Conservation (phyloP, 2,329 filamentous ascomycete species). For the Claviceps humidiphila region DNA sequence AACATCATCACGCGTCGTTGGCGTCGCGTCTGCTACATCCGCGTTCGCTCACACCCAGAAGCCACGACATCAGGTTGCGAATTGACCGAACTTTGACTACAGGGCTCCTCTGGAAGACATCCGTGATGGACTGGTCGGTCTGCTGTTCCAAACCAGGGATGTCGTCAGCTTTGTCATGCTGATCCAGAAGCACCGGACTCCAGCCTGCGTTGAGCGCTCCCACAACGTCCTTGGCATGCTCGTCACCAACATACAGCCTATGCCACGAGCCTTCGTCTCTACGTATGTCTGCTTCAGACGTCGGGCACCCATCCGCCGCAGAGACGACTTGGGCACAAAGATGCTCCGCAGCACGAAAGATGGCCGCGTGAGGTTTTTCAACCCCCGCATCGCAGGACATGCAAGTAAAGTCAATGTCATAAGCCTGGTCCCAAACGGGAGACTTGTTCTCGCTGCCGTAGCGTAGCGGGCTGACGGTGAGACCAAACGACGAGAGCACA, state of each 20-base stretch:
- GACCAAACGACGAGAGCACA: constrained; percentile 39
- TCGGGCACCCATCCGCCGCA: constrained; percentile 3
- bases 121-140: constrained; percentile 2
- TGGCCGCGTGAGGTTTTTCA: constrained; percentile 42
- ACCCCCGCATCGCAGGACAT: constrained; percentile 50
- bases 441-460: constrained; percentile 10
- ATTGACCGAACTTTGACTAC: constrained; percentile 10
- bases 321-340: constrained; percentile 24
- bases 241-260: constrained; percentile 42
- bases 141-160: constrained; percentile 7
- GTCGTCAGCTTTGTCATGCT: constrained; percentile 1
- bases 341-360: constrained; percentile 41
- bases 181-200: constrained; percentile 12
- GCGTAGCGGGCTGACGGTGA: constrained; percentile 29
- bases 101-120: constrained; percentile 5
- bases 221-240: constrained; percentile 34
- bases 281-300: constrained; percentile 6
- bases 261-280: constrained; percentile 16
- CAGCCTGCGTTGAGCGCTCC: constrained; percentile 24
- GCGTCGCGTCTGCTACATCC: background rate
- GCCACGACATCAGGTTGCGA: constrained; percentile 7
- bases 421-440: constrained; percentile 2
- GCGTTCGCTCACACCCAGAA: background rate
- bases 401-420: constrained; percentile 40
- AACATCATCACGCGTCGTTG: too few relatives aligned